phyloP scores from a whole-genome alignment of 768 basidiomycete species.

The Nevesoporus exiguus region DNA sequence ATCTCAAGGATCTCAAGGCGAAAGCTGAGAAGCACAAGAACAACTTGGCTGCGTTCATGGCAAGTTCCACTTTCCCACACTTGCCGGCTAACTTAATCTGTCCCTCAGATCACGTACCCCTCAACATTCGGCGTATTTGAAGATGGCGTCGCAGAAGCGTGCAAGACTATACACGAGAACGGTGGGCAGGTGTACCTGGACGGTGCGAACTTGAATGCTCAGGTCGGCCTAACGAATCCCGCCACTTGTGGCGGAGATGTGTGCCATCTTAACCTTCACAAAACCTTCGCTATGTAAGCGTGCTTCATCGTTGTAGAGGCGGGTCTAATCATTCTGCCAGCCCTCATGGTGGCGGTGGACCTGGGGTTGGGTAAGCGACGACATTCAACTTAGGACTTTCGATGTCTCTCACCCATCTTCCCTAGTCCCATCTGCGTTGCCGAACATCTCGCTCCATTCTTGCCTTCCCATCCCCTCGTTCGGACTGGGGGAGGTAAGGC shows the following conservation, averaged over 20 bases:
- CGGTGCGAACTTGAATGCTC: slow-evolving; percentile 91
- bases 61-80: slow-evolving; percentile 30
- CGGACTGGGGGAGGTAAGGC: slow-evolving; percentile 61
- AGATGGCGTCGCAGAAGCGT: slow-evolving; percentile 83
- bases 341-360: slow-evolving; percentile 96
- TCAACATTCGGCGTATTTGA: slow-evolving; percentile 99
- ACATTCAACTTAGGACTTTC: background rate
- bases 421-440: slow-evolving; percentile 88
- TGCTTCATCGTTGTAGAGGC: background rate
- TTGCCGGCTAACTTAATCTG: slow-evolving; percentile 1
- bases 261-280: slow-evolving; percentile 97
- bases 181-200: slow-evolving; percentile 99
- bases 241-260: slow-evolving; percentile 97
- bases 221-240: slow-evolving; percentile 89
- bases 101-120: slow-evolving; percentile 82
- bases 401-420: slow-evolving; percentile 1
- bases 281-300: slow-evolving; percentile 90
- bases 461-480: slow-evolving; percentile 82
- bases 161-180: slow-evolving; percentile 88
- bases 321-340: slow-evolving; percentile 35
- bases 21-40: slow-evolving; percentile 93
- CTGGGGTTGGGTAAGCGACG: slow-evolving; percentile 79
- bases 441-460: slow-evolving; percentile 90
- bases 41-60: slow-evolving; percentile 95
- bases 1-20: slow-evolving; percentile 75